Conservation (phyloP, 257 asterid genomes). For the Cynanchum wilfordii region DNA sequence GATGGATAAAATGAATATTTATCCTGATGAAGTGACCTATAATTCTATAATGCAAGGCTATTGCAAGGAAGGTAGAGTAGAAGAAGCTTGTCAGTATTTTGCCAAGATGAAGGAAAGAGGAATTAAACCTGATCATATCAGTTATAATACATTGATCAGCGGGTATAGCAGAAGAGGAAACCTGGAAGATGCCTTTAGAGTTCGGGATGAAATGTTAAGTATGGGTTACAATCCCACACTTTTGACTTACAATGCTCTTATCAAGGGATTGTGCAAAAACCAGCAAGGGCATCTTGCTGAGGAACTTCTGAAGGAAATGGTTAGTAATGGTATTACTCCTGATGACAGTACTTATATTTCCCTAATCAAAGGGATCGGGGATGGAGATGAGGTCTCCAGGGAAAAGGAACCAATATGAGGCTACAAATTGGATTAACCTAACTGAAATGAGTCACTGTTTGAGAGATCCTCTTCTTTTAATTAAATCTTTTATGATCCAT, state of each 20-base stretch:
- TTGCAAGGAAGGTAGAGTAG: conserved; percentile 45
- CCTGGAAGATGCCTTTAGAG: conserved; percentile 32
- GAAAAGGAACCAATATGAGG: conserved; percentile 20
- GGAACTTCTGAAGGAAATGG: conserved; percentile 58
- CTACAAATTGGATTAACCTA: not conserved
- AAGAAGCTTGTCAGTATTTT: conserved; percentile 41
- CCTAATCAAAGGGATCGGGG: conserved; percentile 38
- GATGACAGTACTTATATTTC: conserved; percentile 48
- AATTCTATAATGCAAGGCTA: conserved; percentile 46
- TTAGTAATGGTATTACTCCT: conserved; percentile 46
- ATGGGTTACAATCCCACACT: conserved; percentile 36
- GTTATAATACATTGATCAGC: conserved; percentile 43
- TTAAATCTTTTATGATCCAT: not conserved
- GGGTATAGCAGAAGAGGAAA: conserved; percentile 50
- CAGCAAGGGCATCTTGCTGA: conserved; percentile 37
- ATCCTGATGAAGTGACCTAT: conserved; percentile 52
- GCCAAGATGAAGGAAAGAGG: conserved; percentile 40
- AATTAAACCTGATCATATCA: conserved; percentile 42
- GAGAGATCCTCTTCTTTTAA: not conserved
- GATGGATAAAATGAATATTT: conserved; percentile 43
- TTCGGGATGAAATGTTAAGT: conserved; percentile 41
- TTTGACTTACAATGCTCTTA: conserved; percentile 46
- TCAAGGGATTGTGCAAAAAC: conserved; percentile 42
- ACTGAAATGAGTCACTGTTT: not conserved
- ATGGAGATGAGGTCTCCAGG: conserved; percentile 19